Base-by-base conservation (phyloP, 2,329 filamentous ascomycete genomes). In the Myriosclerotinia scirpicola region DNA sequence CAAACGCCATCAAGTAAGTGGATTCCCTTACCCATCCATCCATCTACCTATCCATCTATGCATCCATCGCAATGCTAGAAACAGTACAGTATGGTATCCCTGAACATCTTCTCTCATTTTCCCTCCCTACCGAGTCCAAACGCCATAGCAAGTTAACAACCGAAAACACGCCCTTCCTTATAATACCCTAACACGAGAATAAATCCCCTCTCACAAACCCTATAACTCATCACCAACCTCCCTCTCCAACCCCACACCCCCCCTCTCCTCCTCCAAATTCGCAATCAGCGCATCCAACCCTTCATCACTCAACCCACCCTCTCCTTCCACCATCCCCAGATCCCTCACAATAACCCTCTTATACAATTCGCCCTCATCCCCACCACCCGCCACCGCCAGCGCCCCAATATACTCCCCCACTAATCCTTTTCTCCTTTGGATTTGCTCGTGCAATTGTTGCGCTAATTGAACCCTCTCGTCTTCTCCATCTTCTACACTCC, bases 301-400 rank as follows among this genome's bases (percentile, higher is more conserved):
- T 53, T 74, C 69, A 63, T 75, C 71, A 65, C 73, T 72, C 22
- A 74, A 87, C 30, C 62, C 62, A 1, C 52, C 53, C 7, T 56
- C 42, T 9, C 62, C 62, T 8, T 40, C 46, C 84, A 61, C 88
- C 77, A 73, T 86, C 87, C 54, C 82, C 81, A 65, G 62, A 38
- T 68, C 72, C 38, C 69, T 70, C 7, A 66, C 64, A 46, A 74
- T 69, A 3, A 73, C 66, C 66, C 67, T 67, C 52, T 89, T 84
- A 77, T 93, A 94, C 76, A 88, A 87, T 71, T 88, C 88, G 70
- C 90, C 90, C 75, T 88, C 87, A 76, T 91, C 89, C 46, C 88
- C 87, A 48, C 89, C 87, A 53, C 90, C 90, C 14, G 90, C 87
- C 69, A 87, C 83, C 54, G 85, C 85, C 55, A 91, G 80, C 15